Evolutionary conservation across 2,329 filamentous ascomycete genomes (phyloP), one percentile per base, ranked within the genome.

Genomic region (Fusarium sp.): DNA sequence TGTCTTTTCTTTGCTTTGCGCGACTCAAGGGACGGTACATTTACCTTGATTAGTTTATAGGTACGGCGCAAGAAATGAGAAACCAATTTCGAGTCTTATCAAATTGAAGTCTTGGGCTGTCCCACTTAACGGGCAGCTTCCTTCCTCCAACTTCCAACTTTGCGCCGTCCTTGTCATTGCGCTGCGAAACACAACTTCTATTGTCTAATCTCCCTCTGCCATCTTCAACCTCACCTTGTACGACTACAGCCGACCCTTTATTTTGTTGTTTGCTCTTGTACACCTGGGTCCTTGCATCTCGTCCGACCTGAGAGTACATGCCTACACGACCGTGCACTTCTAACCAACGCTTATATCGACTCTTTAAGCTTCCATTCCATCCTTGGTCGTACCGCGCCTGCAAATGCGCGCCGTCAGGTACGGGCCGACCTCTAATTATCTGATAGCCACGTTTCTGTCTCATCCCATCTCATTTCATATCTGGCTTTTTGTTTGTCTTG

Each of bases 321-420:
- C 61, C 36, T 54, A 42, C 51, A 49, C 28, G 13, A 38, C 59
- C 20, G 50, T 68, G 66, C 62, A 43, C 54, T 50, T 26, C 28
- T 56, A 57, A 54, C 49, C 61, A 57, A 54, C 49, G 36, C 20
- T 63, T 39, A 49, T 66, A 60, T 61, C 39, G 43, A 56, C 44
- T 42, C 33, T 46, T 20, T 40, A 42, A 36, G 22, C 43, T 44
- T 44, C 4, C 28, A 31, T 46, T 57, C 34, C 36, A 28, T 43
- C 43, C 40, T 36, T 45, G n/a, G 61, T 70, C 49, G 36, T 58
- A 71, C 67, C 45, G 63, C 67, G 15, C 26, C 55, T 70, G 58
- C 67, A 60, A 50, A 59, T 63, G 61, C 65, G 66, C 53, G 50
- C 58, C 65, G 54, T 61, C 63, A 70, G 67, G 67, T 71, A 71